A percentile compares a stretch with the other conserved stretches of the same genome.
phyloP scores from a whole-genome alignment of 164 flowering plant genomes.

The Chimonanthus praecox region DNA sequence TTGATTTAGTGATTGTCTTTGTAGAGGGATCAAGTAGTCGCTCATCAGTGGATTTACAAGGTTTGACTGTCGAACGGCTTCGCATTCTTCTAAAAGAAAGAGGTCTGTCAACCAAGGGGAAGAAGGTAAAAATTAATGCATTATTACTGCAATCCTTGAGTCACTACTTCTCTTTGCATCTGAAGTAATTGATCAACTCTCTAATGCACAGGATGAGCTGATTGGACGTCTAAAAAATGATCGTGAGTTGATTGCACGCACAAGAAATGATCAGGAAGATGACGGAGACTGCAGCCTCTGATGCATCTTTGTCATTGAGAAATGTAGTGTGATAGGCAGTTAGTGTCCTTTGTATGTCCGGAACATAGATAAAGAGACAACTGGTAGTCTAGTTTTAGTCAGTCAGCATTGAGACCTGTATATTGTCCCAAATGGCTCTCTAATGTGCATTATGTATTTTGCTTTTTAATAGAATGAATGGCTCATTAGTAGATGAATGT shows the following conservation, averaged over 20 bases:
- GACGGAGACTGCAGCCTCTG: background rate
- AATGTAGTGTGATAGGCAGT: background rate
- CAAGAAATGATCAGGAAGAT: conserved; percentile 1
- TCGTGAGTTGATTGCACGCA: conserved; percentile 3
- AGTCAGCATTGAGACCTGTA: background rate
- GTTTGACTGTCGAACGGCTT: conserved; percentile 69
- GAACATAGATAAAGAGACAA: background rate
- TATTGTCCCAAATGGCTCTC: background rate
- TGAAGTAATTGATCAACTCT: background rate
- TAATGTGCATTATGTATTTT: background rate
- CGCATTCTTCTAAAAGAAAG: conserved; percentile 60
- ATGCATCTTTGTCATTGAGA: background rate
- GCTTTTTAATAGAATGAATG: background rate
- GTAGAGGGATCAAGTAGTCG: conserved; percentile 47
- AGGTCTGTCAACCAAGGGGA: conserved; percentile 65
- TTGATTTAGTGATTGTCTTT: conserved; percentile 11
- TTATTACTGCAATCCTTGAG: background rate
- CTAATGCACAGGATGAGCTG: conserved; percentile 15
- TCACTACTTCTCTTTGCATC: no score
- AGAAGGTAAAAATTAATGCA: conserved; percentile 44
- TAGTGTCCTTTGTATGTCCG: background rate
- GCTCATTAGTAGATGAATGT: background rate
- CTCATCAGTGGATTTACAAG: conserved; percentile 35
- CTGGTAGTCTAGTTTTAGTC: background rate
- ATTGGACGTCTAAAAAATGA: conserved; percentile 49